These are phyloP conservation scores for Nigrospora osmanthi DNA, from an alignment of 2,329 filamentous ascomycete genomes.

Conservation along the genomic window DNA sequence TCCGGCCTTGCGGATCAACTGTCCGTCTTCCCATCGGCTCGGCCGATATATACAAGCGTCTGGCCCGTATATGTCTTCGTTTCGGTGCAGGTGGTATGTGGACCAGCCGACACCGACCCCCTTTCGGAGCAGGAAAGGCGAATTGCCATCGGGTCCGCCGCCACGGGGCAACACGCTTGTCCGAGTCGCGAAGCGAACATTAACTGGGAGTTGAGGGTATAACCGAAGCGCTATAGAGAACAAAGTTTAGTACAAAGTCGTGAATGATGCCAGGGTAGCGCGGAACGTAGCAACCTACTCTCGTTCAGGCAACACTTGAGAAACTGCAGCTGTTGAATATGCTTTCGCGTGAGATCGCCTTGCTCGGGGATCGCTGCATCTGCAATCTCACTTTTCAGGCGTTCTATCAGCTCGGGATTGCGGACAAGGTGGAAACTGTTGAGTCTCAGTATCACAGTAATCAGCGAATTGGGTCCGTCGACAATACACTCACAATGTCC, in stretches of 20 bases:
- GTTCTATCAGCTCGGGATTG: conserved; percentile 7
- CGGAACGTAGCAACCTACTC: conserved; percentile 4
- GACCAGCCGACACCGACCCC: conserved; percentile 15
- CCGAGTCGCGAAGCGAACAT: conserved; percentile 6
- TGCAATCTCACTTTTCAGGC: conserved; percentile 7
- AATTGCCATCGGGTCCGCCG: conserved; percentile 18
- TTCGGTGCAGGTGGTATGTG: conserved; percentile 14
- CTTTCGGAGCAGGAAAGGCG: conserved; percentile 18
- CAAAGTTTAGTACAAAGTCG: background rate
- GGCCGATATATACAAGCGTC: conserved; percentile 8
- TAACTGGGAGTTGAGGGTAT: conserved; percentile 8
- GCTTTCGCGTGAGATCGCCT: conserved; percentile 7
- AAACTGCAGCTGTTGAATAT: conserved; percentile 10
- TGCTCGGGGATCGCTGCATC: background rate
- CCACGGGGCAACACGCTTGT: conserved; percentile 18
- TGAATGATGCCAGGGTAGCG: too few relatives aligned
- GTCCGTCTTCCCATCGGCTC: conserved; percentile 8
- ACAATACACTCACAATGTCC: conserved; percentile 9
- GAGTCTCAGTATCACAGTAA: background rate
- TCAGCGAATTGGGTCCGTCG: background rate
- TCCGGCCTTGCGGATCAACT: conserved; percentile 2
- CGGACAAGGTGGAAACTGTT: conserved; percentile 11
- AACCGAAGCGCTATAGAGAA: conserved; percentile 7
- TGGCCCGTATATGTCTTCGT: conserved; percentile 7
- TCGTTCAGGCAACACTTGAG: conserved; percentile 12